Conservation (phyloP, 2,329 filamentous ascomycete genomes). For the Fusarium sarcochroum region DNA sequence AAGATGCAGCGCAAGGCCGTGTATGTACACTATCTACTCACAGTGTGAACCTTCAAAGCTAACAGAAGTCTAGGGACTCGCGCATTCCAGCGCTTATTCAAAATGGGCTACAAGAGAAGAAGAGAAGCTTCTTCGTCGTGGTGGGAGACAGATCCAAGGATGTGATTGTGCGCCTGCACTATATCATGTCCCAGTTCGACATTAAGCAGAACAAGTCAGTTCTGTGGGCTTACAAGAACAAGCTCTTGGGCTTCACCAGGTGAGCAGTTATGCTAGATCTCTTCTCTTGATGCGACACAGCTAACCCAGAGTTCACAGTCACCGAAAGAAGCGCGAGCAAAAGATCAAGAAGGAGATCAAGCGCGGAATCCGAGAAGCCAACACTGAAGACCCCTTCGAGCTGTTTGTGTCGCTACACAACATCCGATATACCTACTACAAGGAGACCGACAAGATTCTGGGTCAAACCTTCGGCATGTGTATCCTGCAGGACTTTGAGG, state of each 20-base stretch:
- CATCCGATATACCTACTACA: constrained; percentile 99
- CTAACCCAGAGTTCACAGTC: constrained; percentile 63
- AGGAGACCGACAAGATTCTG: constrained; percentile 98
- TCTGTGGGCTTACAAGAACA: constrained; percentile 98
- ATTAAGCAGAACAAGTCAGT: constrained; percentile 93
- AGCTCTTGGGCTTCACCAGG: constrained; percentile 92
- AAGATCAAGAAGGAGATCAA: constrained; percentile 99
- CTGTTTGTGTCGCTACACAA: constrained; percentile 96
- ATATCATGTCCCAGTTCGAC: constrained; percentile 91
- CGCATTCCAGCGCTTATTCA: constrained; percentile 91
- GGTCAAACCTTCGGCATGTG: constrained; percentile 99
- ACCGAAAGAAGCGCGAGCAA: constrained; percentile 96
- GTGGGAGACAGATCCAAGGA: constrained; percentile 94
- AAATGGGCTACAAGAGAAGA: constrained; percentile 95
- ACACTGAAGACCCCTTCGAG: constrained; percentile 95
- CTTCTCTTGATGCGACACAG: constrained; percentile 20
- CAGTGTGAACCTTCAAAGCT: background rate
- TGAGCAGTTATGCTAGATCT: constrained; percentile 47
- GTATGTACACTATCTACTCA: constrained; percentile 51
- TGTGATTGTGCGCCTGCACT: constrained; percentile 93
- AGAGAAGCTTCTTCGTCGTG: constrained; percentile 97
- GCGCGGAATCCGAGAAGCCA: constrained; percentile 90
- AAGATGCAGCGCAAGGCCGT: constrained; percentile 73
- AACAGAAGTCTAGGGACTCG: constrained; percentile 73
- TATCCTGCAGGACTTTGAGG: constrained; percentile 98